Evolutionary conservation across 768 basidiomycete species (phyloP), one percentile per base, ranked within the genome.

Genomic region (Candolleomyces eurysporus): DNA sequence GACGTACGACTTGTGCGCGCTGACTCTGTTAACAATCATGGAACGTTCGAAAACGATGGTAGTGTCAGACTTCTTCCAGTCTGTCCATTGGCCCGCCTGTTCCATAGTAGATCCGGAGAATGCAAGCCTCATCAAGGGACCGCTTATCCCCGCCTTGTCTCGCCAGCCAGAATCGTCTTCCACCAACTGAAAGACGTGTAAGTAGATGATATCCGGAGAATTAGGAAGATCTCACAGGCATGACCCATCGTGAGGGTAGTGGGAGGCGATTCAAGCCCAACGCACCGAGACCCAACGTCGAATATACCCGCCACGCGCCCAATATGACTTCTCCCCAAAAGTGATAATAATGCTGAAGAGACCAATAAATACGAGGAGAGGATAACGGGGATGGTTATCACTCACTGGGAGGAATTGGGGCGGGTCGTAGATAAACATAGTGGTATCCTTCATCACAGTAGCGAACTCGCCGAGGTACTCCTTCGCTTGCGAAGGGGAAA

Each of bases 21-120:
- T 84, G 21, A 79, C 79, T 21, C 89, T 83, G 70, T 87, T 88
- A 42, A 84, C 74, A 57, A 91, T 73, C 53, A 90, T 73, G 9
- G 84, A 79, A 13, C 81, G 80, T 31, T 86, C 82, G 66, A 91
- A 88, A 56, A 85, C 77, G 74, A 84, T 83, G 17, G 84, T 86
- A 32, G 70, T 69, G 31, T 73, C 67, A 32, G 78, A 62, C 36
- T 62, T 67, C 19, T 79, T 74, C 21, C 89, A 76, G 70, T 91
- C 89, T 7, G 76, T 59, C 87, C 90, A 92, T 66, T 89, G 86
- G 36, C 76, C 74, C 13, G 78, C 74, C 36, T 79, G 75, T 65
- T 90, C 87, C 21, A 91, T 80, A 1, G 85, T 72, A 10, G 83
- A 67, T 19, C 72, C 75, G 1, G 89, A 88, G 69, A 90, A 91